Conservation (phyloP, 192 early-diverging fungal species). For the Ambispora gerdemannii region DNA sequence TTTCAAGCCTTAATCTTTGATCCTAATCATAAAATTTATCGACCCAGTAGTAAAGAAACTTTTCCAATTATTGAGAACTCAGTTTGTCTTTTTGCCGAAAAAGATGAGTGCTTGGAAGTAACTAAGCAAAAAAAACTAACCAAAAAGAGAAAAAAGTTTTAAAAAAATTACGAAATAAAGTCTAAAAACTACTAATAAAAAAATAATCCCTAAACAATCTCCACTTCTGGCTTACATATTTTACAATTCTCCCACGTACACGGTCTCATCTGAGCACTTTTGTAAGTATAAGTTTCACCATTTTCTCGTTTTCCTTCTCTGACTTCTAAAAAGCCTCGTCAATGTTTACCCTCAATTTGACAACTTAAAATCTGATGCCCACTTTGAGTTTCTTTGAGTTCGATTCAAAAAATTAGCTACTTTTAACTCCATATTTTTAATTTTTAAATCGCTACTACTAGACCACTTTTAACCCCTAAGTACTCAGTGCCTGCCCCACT, state of each 20-base stretch:
- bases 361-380: conserved; percentile 2
- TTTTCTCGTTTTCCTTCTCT: conserved; percentile 2
- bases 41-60: conserved; percentile 2
- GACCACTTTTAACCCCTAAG: background rate
- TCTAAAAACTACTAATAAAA: too few relatives aligned
- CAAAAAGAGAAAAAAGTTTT: conserved; percentile 1
- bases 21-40: background rate
- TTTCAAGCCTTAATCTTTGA: background rate
- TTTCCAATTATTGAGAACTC: conserved; percentile 2
- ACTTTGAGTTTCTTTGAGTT: background rate
- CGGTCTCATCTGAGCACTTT: background rate
- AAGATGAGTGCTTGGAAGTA: background rate
- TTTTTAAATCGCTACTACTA: background rate
- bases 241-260: conserved; percentile 2
- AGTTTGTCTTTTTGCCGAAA: conserved; percentile 2
- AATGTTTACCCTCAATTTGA: conserved; percentile 1
- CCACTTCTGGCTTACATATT: background rate
- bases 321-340: conserved; percentile 2
- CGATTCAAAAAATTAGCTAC: background rate
- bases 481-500: background rate
- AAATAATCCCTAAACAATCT: background rate
- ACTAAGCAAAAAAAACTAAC: background rate
- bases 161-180: too few relatives aligned
- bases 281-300: background rate
- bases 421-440: background rate